Conservation (phyloP, 176 grass and related monocot species). For the Triticum urartu region DNA sequence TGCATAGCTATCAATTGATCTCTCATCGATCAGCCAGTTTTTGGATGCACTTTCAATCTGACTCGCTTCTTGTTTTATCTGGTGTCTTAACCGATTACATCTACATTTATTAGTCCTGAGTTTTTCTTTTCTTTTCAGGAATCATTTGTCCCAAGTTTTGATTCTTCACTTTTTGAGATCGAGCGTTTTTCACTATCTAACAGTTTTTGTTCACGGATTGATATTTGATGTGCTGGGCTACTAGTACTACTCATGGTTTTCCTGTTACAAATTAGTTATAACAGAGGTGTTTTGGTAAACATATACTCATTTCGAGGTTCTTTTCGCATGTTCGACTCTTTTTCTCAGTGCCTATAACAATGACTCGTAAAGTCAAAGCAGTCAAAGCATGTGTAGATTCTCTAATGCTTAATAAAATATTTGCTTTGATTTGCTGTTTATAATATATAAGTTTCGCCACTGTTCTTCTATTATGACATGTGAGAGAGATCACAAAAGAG, state of each 20-base stretch:
- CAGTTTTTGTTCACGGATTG: background rate
- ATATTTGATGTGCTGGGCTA: slow-evolving; percentile 12
- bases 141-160: background rate
- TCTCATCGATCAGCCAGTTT: background rate
- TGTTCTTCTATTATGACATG: background rate
- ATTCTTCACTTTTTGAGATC: background rate
- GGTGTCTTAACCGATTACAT: background rate
- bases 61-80: background rate
- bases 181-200: background rate
- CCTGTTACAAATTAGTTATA: background rate
- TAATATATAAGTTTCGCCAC: background rate
- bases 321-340: background rate
- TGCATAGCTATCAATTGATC: background rate
- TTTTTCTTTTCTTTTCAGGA: background rate
- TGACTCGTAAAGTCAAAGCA: background rate
- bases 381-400: background rate
- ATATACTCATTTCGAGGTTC: background rate
- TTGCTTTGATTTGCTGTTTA: background rate
- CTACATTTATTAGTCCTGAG: background rate
- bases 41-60: background rate
- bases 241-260: background rate
- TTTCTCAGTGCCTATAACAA: background rate
- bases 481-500: background rate
- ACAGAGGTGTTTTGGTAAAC: background rate
- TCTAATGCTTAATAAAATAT: background rate